phyloP scores from a whole-genome alignment of 2,329 filamentous ascomycete genomes.

The Coniella vitis region DNA sequence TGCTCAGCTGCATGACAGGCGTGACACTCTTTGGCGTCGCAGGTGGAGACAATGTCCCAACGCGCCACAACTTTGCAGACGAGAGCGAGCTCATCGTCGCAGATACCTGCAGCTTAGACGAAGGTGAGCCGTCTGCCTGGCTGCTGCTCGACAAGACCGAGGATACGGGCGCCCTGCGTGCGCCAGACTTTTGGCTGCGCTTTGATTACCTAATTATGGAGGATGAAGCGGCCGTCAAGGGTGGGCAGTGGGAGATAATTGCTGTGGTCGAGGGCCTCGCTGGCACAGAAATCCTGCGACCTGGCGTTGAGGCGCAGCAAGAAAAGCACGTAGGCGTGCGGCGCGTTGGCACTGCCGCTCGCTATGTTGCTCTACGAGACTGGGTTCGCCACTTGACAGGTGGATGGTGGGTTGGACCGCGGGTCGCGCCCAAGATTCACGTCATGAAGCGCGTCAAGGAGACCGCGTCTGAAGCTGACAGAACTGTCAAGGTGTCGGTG shows the following conservation, averaged over 20 bases:
- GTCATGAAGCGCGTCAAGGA: constrained; percentile 35
- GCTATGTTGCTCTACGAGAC: constrained; percentile 33
- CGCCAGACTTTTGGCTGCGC: constrained; percentile 51
- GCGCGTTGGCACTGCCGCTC: constrained; percentile 39
- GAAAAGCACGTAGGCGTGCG: constrained; percentile 17
- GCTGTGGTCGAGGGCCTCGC: constrained; percentile 51
- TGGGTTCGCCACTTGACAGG: constrained; percentile 40
- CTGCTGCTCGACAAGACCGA: constrained; percentile 58
- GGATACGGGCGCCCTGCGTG: constrained; percentile 34
- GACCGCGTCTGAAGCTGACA: constrained; percentile 3
- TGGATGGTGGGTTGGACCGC: constrained; percentile 60
- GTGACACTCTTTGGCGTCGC: constrained; percentile 57
- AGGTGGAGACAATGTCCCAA: constrained; percentile 28
- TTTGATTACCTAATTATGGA: constrained; percentile 59
- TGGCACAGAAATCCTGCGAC: constrained; percentile 51
- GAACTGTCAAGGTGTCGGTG: not conserved
- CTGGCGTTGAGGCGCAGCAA: constrained; percentile 29
- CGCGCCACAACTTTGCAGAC: constrained; percentile 23
- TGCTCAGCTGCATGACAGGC: constrained; percentile 64
- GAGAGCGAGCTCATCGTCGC: constrained; percentile 4
- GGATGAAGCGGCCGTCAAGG: constrained; percentile 39
- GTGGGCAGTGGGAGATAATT: constrained; percentile 48
- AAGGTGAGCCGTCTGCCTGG: constrained; percentile 9
- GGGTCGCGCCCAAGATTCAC: constrained; percentile 49
- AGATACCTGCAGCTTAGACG: constrained; percentile 1